These are phyloP conservation scores for Discostella pseudostelligera DNA, from an alignment of 108 stramenopile species.

Conservation along the genomic window DNA sequence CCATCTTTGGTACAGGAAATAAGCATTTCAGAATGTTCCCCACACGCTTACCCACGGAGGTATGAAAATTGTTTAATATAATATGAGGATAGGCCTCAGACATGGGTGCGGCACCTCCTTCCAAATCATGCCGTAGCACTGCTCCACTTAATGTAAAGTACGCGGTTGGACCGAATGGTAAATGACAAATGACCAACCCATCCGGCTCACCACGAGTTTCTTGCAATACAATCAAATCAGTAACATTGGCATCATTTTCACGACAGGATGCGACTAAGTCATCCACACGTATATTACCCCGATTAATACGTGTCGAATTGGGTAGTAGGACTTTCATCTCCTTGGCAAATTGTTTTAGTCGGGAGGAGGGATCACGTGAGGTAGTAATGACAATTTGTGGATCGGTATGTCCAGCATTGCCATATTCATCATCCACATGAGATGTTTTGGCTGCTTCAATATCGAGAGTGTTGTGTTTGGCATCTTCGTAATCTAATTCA, in stretches of 20 bases:
- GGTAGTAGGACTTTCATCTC: conserved; percentile 95
- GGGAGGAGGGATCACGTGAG: conserved; percentile 87
- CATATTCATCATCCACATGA: conserved; percentile 97
- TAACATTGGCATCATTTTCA: conserved; percentile 83
- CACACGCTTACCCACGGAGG: conserved; percentile 86
- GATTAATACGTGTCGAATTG: conserved; percentile 93
- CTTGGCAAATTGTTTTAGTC: conserved; percentile 98
- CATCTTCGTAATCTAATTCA: conserved; percentile 85
- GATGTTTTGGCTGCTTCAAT: conserved; percentile 18
- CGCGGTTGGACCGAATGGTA: conserved; percentile 97
- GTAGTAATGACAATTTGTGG: conserved; percentile 97
- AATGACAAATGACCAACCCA: conserved; percentile 95
- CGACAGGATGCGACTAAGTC: conserved; percentile 90
- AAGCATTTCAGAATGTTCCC: conserved; percentile 93
- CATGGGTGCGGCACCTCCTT: conserved; percentile 92
- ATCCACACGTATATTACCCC: conserved; percentile 91
- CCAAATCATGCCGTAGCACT: conserved; percentile 96
- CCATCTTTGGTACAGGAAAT: conserved; percentile 92
- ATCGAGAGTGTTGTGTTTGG: conserved; percentile 44
- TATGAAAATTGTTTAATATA: conserved; percentile 86
- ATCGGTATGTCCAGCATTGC: conserved; percentile 87
- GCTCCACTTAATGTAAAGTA: conserved; percentile 91
- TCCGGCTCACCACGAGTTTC: conserved; percentile 99
- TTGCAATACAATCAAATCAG: conserved; percentile 94
- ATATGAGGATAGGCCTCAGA: conserved; percentile 95